These are phyloP conservation scores for Filosporella fistucella DNA, from an alignment of 495 filamentous ascomycete species.

Conservation along the genomic window DNA sequence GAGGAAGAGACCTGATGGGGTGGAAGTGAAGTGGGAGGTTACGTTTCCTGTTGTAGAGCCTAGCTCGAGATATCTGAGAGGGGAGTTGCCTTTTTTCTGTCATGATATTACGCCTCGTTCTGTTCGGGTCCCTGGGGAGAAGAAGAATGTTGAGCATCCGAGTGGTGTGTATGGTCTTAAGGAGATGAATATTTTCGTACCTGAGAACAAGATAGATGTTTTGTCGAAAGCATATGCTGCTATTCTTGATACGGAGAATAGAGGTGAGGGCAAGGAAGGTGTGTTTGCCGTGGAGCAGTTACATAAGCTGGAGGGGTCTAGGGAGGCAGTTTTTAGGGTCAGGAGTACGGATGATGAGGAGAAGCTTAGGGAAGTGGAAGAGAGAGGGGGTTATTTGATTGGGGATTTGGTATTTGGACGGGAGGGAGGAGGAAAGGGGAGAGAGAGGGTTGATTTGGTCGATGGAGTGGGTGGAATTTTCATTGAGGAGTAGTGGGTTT, in stretches of 20 bases:
- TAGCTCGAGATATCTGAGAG: slow-evolving; percentile 15
- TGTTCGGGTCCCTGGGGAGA: slow-evolving; percentile 36
- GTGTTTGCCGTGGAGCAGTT: slow-evolving; percentile 3
- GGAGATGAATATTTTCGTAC: slow-evolving; percentile 31
- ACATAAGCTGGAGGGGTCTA: neutral
- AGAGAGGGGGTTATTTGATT: slow-evolving; percentile 6
- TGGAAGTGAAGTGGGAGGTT: slow-evolving; percentile 43
- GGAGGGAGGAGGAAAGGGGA: neutral
- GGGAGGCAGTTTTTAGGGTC: neutral
- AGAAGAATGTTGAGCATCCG: slow-evolving; percentile 34
- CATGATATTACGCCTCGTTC: slow-evolving; percentile 45
- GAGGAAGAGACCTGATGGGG: slow-evolving; percentile 38
- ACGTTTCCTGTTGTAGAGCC: slow-evolving; percentile 37
- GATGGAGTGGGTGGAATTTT: no score
- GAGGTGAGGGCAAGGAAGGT: neutral
- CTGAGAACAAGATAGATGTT: slow-evolving; percentile 13
- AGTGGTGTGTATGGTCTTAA: slow-evolving; percentile 40
- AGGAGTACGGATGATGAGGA: neutral
- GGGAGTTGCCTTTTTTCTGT: slow-evolving; percentile 51
- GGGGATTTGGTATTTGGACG: slow-evolving; percentile 10
- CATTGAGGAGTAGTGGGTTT: no score
- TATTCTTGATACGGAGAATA: slow-evolving; percentile 18
- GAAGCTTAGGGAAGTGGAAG: slow-evolving; percentile 1
- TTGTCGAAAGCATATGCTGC: slow-evolving; percentile 25
- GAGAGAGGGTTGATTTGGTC: no score